Percentiles rank a stretch among this genome's conserved stretches.
Conservation (phyloP, 495 filamentous ascomycete genomes). For the Beverwykella pulmonaria region DNA sequence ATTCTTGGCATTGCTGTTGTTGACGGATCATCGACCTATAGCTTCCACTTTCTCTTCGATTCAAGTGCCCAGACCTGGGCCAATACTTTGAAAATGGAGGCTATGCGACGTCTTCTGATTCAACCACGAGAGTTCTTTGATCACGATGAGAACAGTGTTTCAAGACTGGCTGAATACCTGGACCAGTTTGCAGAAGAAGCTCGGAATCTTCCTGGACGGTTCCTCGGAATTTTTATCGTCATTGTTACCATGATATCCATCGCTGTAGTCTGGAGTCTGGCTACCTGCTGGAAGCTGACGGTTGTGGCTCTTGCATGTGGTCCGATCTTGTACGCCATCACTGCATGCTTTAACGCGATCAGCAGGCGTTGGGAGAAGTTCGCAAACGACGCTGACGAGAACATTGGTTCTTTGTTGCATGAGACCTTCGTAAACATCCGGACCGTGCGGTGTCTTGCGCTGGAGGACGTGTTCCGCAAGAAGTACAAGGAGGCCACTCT, state of each 20-base stretch:
- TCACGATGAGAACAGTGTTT: slow-evolving; percentile 63
- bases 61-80: slow-evolving; percentile 77
- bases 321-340: slow-evolving; percentile 69
- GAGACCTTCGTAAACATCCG: slow-evolving; percentile 84
- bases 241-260: slow-evolving; percentile 65
- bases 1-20: slow-evolving; percentile 69
- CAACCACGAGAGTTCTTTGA: slow-evolving; percentile 90
- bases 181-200: slow-evolving; percentile 88
- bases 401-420: slow-evolving; percentile 62
- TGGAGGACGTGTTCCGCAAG: slow-evolving; percentile 72
- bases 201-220: slow-evolving; percentile 76
- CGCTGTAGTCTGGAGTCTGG: slow-evolving; percentile 72
- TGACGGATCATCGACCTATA: slow-evolving; percentile 66
- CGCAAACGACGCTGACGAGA: slow-evolving; percentile 62
- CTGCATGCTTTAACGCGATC: slow-evolving; percentile 49
- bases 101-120: slow-evolving; percentile 69
- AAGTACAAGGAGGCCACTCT: slow-evolving; percentile 62
- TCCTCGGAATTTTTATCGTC: slow-evolving; percentile 69
- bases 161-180: slow-evolving; percentile 67
- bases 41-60: slow-evolving; percentile 72
- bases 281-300: slow-evolving; percentile 79
- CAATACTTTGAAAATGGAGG: slow-evolving; percentile 67
- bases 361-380: slow-evolving; percentile 71
- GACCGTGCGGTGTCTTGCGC: slow-evolving; percentile 74
- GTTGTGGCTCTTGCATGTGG: slow-evolving; percentile 70